These are phyloP conservation scores for Pelargonium exstipulatum DNA, from an alignment of 441 rosid genomes.

Conservation along the genomic window DNA sequence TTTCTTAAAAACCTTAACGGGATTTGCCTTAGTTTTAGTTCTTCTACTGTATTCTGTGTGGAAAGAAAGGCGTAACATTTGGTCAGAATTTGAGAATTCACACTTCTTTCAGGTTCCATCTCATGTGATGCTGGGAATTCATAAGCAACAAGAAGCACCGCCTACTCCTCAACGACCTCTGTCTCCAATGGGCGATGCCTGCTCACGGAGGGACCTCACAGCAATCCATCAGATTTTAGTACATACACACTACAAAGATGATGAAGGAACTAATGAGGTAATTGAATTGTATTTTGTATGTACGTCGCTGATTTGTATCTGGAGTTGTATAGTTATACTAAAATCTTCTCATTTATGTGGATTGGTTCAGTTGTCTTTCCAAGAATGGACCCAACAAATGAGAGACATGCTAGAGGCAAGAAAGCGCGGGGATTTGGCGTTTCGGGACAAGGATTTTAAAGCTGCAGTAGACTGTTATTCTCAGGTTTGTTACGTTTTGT, in stretches of 20 bases:
- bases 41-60: background rate
- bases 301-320: too few species aligned
- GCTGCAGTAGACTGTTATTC: conserved; percentile 74
- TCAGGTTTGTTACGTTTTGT: conserved; percentile 47
- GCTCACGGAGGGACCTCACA: too few species aligned
- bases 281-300: too few species aligned
- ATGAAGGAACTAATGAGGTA: too few species aligned
- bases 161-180: too few species aligned
- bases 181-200: too few species aligned
- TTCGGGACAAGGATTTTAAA: conserved; percentile 72
- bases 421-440: conserved; percentile 77
- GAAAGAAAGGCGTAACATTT: background rate
- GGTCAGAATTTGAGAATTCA: background rate
- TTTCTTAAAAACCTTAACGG: background rate
- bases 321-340: too few species aligned
- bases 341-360: too few species aligned
- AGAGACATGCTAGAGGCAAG: conserved; percentile 74
- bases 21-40: background rate
- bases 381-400: conserved; percentile 96
- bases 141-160: too few species aligned
- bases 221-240: too few species aligned
- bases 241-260: too few species aligned
- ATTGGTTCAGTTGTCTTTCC: conserved; percentile 62
- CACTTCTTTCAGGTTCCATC: conserved; percentile 9
- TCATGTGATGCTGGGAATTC: too few species aligned